Conservation (phyloP, 192 early-diverging fungal species). For the Rhizophagus sp. region DNA sequence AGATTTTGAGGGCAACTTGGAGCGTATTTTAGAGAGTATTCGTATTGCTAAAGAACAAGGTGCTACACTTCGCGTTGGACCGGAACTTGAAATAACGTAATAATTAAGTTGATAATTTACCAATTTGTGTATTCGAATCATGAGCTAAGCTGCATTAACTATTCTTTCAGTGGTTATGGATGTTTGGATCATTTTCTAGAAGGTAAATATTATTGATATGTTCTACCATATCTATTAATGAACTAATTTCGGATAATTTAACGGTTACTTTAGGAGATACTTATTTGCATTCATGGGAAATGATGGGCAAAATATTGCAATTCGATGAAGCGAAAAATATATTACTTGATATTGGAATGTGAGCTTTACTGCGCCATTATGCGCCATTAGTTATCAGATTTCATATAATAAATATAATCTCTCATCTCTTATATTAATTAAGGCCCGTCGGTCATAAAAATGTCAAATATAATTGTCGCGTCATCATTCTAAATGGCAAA, state of each 20-base stretch:
- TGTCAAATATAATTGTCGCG: constrained; percentile 96
- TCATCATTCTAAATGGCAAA: constrained; percentile 76
- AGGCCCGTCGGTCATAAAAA: constrained; percentile 92
- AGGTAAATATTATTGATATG: constrained; percentile 42
- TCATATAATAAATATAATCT: background rate
- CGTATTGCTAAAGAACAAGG: constrained; percentile 75
- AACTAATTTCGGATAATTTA: background rate
- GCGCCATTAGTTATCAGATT: too few relatives aligned
- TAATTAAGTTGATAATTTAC: background rate
- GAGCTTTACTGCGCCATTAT: constrained; percentile 29
- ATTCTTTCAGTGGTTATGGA: constrained; percentile 78
- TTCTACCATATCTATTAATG: too few relatives aligned
- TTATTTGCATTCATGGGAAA: constrained; percentile 92
- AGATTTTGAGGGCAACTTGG: constrained; percentile 93
- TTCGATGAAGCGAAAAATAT: constrained; percentile 72
- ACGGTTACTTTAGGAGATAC: constrained; percentile 72
- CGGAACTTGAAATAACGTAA: constrained; percentile 94
- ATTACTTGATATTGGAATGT: constrained; percentile 94
- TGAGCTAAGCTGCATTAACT: background rate
- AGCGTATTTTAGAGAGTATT: constrained; percentile 85
- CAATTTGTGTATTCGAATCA: background rate
- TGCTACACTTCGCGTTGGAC: constrained; percentile 85
- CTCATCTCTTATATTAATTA: background rate
- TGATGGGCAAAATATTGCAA: constrained; percentile 72
- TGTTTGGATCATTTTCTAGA: constrained; percentile 99